Evolutionary conservation across 2,329 filamentous ascomycete species (phyloP).

Genomic region (Colletotrichum siamense): DNA sequence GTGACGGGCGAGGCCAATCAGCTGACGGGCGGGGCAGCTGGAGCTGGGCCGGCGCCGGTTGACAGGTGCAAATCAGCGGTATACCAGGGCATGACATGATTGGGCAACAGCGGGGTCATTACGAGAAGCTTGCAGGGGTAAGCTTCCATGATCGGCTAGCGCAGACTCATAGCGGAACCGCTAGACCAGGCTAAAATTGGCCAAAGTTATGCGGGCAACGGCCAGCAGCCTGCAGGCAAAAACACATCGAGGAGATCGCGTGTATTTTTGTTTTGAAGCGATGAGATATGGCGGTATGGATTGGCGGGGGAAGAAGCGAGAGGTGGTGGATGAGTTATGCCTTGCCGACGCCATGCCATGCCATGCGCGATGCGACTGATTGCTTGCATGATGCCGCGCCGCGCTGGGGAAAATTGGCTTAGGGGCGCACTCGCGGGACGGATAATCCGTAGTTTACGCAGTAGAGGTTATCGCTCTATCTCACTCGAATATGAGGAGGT

Average conservation of each 20-base stretch:
- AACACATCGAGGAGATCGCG: neutral
- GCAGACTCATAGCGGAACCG: neutral
- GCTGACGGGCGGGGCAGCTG: neutral
- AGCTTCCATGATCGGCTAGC: neutral
- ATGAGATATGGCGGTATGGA: conserved; percentile 11
- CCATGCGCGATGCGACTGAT: neutral
- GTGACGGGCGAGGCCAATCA: neutral
- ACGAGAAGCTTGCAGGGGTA: neutral
- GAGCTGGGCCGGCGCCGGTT: neutral
- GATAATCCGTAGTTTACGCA: neutral
- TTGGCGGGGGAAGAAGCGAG: conserved; percentile 14
- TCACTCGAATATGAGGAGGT: neutral
- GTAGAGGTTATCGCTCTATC: neutral
- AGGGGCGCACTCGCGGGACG: neutral
- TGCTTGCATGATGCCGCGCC: conserved; percentile 8
- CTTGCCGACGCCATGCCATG: neutral
- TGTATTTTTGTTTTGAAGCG: conserved; percentile 1
- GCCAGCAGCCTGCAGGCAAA: neutral
- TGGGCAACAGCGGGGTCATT: neutral
- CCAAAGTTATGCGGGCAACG: conserved; percentile 15
- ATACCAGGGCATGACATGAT: neutral
- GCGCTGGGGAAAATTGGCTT: neutral
- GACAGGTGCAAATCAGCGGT: neutral
- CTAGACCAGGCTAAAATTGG: conserved; percentile 13
- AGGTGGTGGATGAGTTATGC: neutral